Conservation (phyloP, 805 yeast genomes). For the Ogataea zsoltii region DNA sequence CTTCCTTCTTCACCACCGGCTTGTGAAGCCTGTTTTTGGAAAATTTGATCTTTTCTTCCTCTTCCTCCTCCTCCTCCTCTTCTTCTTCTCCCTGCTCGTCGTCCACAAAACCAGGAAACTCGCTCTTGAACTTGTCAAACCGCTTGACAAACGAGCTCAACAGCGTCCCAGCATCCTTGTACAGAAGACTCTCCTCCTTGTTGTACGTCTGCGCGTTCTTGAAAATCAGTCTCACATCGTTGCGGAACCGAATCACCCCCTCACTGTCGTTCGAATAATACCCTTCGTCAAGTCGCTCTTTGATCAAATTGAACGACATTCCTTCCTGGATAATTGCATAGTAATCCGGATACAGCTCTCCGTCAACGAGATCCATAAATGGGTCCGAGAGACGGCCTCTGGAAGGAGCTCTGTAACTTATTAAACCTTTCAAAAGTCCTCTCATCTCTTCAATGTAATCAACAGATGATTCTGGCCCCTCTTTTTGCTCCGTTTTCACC, state of each 20-base stretch:
- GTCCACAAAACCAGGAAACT: constrained; percentile 28
- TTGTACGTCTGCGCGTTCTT: constrained; percentile 78
- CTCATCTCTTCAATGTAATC: constrained; percentile 24
- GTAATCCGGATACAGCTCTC: constrained; percentile 76
- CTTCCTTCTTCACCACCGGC: constrained; percentile 4
- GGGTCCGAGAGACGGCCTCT: constrained; percentile 63
- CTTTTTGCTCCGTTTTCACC: constrained; percentile 1
- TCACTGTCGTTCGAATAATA: constrained; percentile 50
- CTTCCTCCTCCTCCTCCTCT: constrained; percentile 12
- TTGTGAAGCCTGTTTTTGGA: constrained; percentile 8
- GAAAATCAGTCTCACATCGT: constrained; percentile 65
- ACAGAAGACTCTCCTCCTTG: constrained; percentile 68
- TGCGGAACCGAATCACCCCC: constrained; percentile 57
- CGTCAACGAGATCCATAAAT: constrained; percentile 73
- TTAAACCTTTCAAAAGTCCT: constrained; percentile 40
- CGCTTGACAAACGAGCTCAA: constrained; percentile 49
- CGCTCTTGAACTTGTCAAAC: constrained; percentile 36
- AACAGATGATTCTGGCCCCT: background rate
- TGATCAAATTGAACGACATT: constrained; percentile 66
- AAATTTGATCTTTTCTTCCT: constrained; percentile 4
- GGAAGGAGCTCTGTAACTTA: constrained; percentile 46
- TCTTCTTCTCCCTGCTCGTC: constrained; percentile 14
- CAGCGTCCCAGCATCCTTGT: constrained; percentile 67
- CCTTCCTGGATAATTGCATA: constrained; percentile 71
- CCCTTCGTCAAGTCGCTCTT: constrained; percentile 50